Evolutionary conservation across 805 yeast species (phyloP).

Genomic region (Candida manassasensis): DNA sequence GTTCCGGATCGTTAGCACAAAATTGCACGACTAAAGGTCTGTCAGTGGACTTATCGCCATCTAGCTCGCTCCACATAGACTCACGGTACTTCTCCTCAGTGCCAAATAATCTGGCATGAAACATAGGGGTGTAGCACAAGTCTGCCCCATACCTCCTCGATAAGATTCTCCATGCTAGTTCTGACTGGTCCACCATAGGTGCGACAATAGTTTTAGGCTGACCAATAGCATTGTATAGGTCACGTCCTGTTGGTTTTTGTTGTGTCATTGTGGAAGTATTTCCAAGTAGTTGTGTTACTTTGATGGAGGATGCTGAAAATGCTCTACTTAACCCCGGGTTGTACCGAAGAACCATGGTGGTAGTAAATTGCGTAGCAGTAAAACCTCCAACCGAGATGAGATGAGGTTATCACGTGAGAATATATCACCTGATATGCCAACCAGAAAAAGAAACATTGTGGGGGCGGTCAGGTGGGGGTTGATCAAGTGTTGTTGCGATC

Average conservation of each 20-base stretch:
- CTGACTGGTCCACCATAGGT: conserved; percentile 98
- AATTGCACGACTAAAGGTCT: conserved; percentile 91
- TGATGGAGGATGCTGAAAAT: no score
- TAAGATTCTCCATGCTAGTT: conserved; percentile 88
- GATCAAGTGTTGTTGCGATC: no score
- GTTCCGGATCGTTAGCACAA: conserved; percentile 93
- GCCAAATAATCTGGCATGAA: conserved; percentile 87
- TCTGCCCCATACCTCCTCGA: conserved; percentile 90
- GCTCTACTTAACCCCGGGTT: not conserved
- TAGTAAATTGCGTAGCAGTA: no score
- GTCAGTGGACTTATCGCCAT: conserved; percentile 67
- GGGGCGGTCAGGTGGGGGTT: no score
- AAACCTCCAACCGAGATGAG: no score
- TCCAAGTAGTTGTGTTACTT: no score
- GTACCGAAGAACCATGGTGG: not conserved
- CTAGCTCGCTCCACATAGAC: conserved; percentile 65
- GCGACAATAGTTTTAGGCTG: conserved; percentile 84
- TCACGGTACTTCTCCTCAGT: conserved; percentile 75
- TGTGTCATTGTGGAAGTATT: conserved; percentile 2
- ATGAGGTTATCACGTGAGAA: no score
- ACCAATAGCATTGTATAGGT: conserved; percentile 64
- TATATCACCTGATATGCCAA: no score
- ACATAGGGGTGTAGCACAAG: conserved; percentile 94
- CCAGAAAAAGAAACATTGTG: no score
- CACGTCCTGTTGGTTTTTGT: conserved; percentile 49